Base-by-base conservation (phyloP, 495 filamentous ascomycete species). In the Penicillium turbatum region DNA sequence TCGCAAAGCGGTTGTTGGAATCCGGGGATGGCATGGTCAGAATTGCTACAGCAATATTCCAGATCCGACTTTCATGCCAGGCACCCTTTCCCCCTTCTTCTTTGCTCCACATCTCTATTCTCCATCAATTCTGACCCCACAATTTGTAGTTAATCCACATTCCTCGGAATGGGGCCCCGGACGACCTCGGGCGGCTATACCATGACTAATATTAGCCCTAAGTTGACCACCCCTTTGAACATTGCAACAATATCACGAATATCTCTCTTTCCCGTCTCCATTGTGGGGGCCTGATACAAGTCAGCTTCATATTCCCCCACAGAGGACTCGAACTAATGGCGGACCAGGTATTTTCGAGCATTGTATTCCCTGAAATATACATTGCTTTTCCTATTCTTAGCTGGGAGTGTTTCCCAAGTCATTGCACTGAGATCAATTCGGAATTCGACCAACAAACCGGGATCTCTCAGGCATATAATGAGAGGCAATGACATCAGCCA, bases 1-100 rank as follows among this genome's bases (percentile, higher is more conserved):
- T 84, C 52, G 90, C 89, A 66, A 92, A 92, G 70, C 13, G 89
- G 67, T 53, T 55, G 36, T 48, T 55, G 34, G 65, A 67, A 2
- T 55, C 48, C 5, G 59, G 43, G 41, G 64, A 68, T 12, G 62
- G 54, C 63, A 68, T 70, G 8, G 11, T 59, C 37, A 42, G 34
- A 13, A 27, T 48, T 10, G 0, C 32, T 24, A 37, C 30, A 35
- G 7, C n/a, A 17, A 12, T 24, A 35, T 17, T 46, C 30, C 21
- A 12, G 11, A 6, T 35, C 13, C 1, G 27, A 30, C 7, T 17
- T 27, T 7, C 10, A 37, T 12, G 15, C 32, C 17, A 9, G n/a
- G 32, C 4, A 15, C 21, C 8, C 12, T 16, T 30, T 44, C 16
- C n/a, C n/a, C n/a, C n/a, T 11, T 12, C 5, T 13, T 24, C 13